These are phyloP conservation scores for Kitagawia praeruptora DNA, from an alignment of 129 eudicot species.

Conservation along the genomic window DNA sequence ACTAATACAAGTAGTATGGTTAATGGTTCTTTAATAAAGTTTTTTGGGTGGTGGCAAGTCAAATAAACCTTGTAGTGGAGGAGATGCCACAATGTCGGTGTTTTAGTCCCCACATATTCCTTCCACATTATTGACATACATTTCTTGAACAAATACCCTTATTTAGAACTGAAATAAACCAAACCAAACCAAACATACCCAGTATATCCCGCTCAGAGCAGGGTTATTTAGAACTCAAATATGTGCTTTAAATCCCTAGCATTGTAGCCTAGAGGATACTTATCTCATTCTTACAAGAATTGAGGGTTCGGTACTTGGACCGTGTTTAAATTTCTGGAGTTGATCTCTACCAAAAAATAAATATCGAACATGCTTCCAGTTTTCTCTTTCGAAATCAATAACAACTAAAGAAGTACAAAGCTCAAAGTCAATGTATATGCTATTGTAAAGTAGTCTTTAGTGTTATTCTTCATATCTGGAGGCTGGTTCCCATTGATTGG, in stretches of 20 bases:
- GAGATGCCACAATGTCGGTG: background rate
- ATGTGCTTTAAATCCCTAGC: background rate
- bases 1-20: constrained; percentile 19
- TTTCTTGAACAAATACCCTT: background rate
- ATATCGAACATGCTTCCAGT: background rate
- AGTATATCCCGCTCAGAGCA: too few relatives aligned
- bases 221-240: background rate
- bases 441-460: background rate
- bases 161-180: background rate
- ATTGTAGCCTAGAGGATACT: background rate
- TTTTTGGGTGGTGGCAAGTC: constrained; percentile 11
- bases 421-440: background rate
- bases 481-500: constrained; percentile 1
- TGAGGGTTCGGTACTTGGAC: background rate
- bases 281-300: too few relatives aligned
- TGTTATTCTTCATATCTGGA: background rate
- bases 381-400: background rate
- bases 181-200: too few relatives aligned
- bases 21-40: constrained; percentile 19
- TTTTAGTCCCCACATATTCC: constrained; percentile 22
- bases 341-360: background rate
- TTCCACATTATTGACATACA: background rate
- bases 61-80: constrained; percentile 15
- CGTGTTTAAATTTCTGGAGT: background rate
- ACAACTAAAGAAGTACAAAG: background rate